Evolutionary conservation across 2,329 filamentous ascomycete species (phyloP).

Genomic region (Tolypocladium paradoxum): DNA sequence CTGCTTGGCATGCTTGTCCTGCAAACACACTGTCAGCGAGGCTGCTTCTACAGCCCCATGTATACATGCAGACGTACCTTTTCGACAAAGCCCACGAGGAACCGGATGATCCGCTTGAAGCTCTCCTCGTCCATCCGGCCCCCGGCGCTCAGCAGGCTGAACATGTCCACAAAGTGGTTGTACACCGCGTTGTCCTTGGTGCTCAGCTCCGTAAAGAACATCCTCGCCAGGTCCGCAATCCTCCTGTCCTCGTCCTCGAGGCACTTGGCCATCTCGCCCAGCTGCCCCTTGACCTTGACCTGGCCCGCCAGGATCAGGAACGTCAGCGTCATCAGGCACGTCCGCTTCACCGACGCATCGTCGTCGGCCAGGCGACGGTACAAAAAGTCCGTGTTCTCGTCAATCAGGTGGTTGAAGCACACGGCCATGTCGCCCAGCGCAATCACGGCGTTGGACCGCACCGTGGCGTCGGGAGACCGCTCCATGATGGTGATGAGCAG

Average conservation of each 20-base stretch:
- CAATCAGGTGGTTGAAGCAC: constrained; percentile 97
- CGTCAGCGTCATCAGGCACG: constrained; percentile 95
- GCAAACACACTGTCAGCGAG: constrained; percentile 8
- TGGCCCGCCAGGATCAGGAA: constrained; percentile 95
- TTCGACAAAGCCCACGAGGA: constrained; percentile 90
- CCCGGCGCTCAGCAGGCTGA: constrained; percentile 80
- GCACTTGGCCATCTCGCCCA: constrained; percentile 98
- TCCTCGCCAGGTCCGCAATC: constrained; percentile 84
- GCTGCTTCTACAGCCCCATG: no score
- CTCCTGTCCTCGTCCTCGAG: constrained; percentile 91
- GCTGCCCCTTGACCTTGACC: constrained; percentile 97
- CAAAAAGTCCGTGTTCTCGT: constrained; percentile 97
- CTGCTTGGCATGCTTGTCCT: constrained; percentile 97
- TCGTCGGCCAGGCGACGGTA: constrained; percentile 86
- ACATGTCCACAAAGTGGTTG: constrained; percentile 99
- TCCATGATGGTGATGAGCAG: constrained; percentile 98
- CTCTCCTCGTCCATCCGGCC: constrained; percentile 72
- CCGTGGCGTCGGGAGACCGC: constrained; percentile 81
- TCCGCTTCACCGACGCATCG: constrained; percentile 86
- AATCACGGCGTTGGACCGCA: constrained; percentile 92
- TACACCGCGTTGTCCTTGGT: constrained; percentile 99
- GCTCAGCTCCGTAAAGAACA: constrained; percentile 97
- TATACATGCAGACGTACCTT: constrained; percentile 52
- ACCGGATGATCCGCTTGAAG: constrained; percentile 79
- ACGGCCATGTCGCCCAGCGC: constrained; percentile 98